These are phyloP conservation scores for Microstegium vimineum DNA, from an alignment of 176 grass and related monocot species.

Conservation along the genomic window DNA sequence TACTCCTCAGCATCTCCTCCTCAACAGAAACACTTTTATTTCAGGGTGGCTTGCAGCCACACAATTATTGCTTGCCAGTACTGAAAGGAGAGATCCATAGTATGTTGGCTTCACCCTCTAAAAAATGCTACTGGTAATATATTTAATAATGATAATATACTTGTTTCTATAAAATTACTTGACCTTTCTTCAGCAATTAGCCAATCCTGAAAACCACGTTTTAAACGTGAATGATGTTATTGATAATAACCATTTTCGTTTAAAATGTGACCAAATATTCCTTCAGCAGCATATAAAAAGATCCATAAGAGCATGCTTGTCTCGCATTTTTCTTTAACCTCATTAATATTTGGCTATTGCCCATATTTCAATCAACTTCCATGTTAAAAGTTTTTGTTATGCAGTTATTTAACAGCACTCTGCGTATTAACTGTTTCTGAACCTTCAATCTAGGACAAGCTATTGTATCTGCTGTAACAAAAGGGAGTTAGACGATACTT, in stretches of 20 bases:
- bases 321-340: background rate
- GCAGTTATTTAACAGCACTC: background rate
- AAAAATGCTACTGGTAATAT: background rate
- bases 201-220: background rate
- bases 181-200: background rate
- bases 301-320: background rate
- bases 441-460: conserved; percentile 60
- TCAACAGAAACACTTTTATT: conserved; percentile 92
- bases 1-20: conserved; percentile 81
- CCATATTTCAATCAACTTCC: background rate
- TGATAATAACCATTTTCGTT: background rate
- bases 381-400: background rate
- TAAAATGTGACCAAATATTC: background rate
- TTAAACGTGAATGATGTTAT: background rate
- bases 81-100: conserved; percentile 91
- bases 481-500: conserved; percentile 75
- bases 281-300: background rate
- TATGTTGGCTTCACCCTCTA: conserved; percentile 34
- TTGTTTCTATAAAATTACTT: background rate
- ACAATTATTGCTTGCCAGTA: conserved; percentile 86
- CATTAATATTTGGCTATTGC: background rate
- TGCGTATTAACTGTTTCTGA: conserved; percentile 32
- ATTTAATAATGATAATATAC: background rate
- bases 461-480: conserved; percentile 82
- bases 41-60: conserved; percentile 86